phyloP scores from a whole-genome alignment of 441 rosid genomes.

The Euphorbia celastroides region DNA sequence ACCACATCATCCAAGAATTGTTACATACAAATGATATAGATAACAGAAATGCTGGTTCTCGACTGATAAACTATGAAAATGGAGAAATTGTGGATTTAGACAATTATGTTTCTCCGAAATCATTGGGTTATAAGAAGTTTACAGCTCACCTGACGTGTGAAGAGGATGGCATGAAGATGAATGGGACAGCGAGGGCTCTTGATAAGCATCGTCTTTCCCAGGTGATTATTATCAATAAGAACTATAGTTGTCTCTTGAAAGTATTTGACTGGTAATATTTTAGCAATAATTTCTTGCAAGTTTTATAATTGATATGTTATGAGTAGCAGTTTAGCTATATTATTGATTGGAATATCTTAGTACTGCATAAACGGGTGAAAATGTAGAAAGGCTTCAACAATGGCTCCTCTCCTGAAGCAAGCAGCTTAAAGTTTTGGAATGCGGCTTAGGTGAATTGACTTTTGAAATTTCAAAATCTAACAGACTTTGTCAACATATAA shows the following conservation, averaged over 20 bases:
- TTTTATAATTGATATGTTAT: background rate
- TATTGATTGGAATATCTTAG: background rate
- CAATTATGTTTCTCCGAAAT: slow-evolving; percentile 13
- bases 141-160: slow-evolving; percentile 10
- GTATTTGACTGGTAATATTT: background rate
- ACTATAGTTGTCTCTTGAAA: slow-evolving; percentile 1
- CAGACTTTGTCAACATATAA: no score
- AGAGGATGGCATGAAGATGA: slow-evolving; percentile 10
- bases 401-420: no score
- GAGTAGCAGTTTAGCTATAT: background rate
- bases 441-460: no score
- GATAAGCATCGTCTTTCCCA: slow-evolving; percentile 9
- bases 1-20: slow-evolving; percentile 5
- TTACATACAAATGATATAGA: slow-evolving; percentile 7
- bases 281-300: background rate
- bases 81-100: slow-evolving; percentile 15
- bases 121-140: slow-evolving; percentile 2
- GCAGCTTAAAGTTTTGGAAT: no score
- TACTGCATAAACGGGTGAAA: no score
- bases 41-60: slow-evolving; percentile 13
- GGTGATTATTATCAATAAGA: slow-evolving; percentile 13
- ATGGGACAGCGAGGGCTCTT: slow-evolving; percentile 10
- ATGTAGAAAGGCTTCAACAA: no score
- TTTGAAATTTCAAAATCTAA: no score
- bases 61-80: background rate